phyloP scores from a whole-genome alignment of 2,329 filamentous ascomycete species.

The Emergomyces orientalis region DNA sequence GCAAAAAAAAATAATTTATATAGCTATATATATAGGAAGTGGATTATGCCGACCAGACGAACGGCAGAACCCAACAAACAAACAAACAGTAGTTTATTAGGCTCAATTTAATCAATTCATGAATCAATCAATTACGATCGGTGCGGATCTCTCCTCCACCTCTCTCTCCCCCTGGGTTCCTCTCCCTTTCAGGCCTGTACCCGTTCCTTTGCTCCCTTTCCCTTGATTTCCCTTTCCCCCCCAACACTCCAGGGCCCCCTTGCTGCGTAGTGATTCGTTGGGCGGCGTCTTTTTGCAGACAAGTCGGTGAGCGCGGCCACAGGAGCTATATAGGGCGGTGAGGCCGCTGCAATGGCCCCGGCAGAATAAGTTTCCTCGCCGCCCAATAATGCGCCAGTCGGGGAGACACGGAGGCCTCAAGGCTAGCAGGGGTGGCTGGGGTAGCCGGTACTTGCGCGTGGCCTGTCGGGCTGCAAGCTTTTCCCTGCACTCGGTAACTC shows the following conservation, averaged over 20 bases:
- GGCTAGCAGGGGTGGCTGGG: slow-evolving; percentile 2
- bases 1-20: background rate
- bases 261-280: background rate
- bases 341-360: background rate
- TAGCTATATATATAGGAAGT: background rate
- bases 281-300: background rate
- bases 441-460: background rate
- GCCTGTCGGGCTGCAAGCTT: background rate
- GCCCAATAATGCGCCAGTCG: background rate
- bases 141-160: background rate
- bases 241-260: background rate
- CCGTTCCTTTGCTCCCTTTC: background rate
- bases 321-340: background rate
- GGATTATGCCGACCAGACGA: background rate
- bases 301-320: background rate
- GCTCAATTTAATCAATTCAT: background rate
- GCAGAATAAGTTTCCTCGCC: background rate
- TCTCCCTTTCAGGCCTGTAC: background rate
- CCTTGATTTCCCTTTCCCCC: background rate
- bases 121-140: background rate
- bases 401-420: background rate
- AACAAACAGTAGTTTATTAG: background rate
- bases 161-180: background rate
- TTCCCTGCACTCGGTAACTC: background rate
- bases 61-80: background rate